Evolutionary conservation across 2,329 filamentous ascomycete genomes (phyloP).

Genomic region (Neophaeococcomyces mojaviensis): DNA sequence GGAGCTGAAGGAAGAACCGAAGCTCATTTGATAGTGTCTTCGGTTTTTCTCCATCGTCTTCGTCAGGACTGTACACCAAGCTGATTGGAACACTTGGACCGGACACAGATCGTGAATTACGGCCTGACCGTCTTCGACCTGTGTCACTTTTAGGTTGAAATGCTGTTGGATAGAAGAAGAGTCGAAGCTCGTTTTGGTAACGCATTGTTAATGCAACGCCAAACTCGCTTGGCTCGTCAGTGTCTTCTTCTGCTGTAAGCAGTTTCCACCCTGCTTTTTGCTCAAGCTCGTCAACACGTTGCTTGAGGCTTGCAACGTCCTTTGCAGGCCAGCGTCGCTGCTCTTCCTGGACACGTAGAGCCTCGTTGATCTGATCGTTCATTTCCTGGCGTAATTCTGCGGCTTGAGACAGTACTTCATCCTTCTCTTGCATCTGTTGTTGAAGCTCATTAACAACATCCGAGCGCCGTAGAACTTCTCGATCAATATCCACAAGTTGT

Average conservation of each 20-base stretch:
- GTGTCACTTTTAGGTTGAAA: slow-evolving; percentile 25
- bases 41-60: slow-evolving; percentile 12
- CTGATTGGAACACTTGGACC: slow-evolving; percentile 27
- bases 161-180: slow-evolving; percentile 35
- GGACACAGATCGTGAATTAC: slow-evolving; percentile 21
- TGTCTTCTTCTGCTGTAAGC: slow-evolving; percentile 28
- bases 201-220: slow-evolving; percentile 34
- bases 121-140: slow-evolving; percentile 18
- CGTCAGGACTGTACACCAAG: slow-evolving; percentile 27
- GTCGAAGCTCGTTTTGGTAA: slow-evolving; percentile 35
- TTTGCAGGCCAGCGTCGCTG: slow-evolving; percentile 80
- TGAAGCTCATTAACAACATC: slow-evolving; percentile 60
- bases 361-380: slow-evolving; percentile 67
- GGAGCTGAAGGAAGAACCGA: slow-evolving; percentile 35
- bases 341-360: slow-evolving; percentile 76
- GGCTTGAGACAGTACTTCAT: slow-evolving; percentile 55
- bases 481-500: slow-evolving; percentile 56
- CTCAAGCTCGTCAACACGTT: slow-evolving; percentile 46
- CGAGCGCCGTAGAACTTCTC: slow-evolving; percentile 63
- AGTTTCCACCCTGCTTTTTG: slow-evolving; percentile 39
- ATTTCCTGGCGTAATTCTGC: slow-evolving; percentile 62
- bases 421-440: slow-evolving; percentile 59
- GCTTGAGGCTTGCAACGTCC: slow-evolving; percentile 73
- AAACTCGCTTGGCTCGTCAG: slow-evolving; percentile 18
- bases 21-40: slow-evolving; percentile 30